Base-by-base conservation (phyloP, 2,329 filamentous ascomycete genomes). In the Paracoccidioides brasiliensis region DNA sequence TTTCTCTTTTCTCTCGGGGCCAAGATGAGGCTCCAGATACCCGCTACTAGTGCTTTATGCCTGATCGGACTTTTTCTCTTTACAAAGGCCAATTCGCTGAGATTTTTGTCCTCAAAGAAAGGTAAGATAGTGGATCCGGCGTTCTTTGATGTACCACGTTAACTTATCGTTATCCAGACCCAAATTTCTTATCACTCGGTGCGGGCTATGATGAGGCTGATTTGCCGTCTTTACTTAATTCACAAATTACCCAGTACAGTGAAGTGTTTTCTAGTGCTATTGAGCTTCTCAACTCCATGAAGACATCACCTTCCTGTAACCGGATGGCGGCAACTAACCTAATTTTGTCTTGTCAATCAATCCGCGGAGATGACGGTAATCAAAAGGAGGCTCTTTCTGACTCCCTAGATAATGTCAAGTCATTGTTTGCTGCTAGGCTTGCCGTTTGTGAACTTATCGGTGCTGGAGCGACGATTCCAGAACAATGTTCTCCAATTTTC, bases 401-500 rank as follows among this genome's bases (percentile, higher is more conserved):
- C 51, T 59, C 62, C 2, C 66, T 77, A 43, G 76, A 76, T 55
- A 66, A 68, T 55, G 69, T 72, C 57, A 80, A 77, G 59, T 80
- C 79, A 4, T 72, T 80, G 37, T 85, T 83, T 59, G 81, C 82
- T 2, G 78, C 79, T 7, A 77, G 81, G 46, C 72, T 85, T 14
- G 81, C 83, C 9, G 72, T 84, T 7, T 86, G 83, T 61, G 82
- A 85, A 62, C 72, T 84, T 6, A 71, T 74, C 9, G 76, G 75
- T 22, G 78, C 79, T 2, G 74, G 75, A 9, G 72, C 76, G 14
- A 55, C 66, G 2, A 69, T 80, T 41, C 81, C 82, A 2, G 57
- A 68, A 3, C 62, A 75, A 30, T 86, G 83, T 60, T 62, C 69
- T 15, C 67, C 75, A 1, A 74, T 83, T 38, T 67, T 74, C 6